phyloP scores from a whole-genome alignment of 2,329 filamentous ascomycete genomes.

The Aureobasidium sp. region DNA sequence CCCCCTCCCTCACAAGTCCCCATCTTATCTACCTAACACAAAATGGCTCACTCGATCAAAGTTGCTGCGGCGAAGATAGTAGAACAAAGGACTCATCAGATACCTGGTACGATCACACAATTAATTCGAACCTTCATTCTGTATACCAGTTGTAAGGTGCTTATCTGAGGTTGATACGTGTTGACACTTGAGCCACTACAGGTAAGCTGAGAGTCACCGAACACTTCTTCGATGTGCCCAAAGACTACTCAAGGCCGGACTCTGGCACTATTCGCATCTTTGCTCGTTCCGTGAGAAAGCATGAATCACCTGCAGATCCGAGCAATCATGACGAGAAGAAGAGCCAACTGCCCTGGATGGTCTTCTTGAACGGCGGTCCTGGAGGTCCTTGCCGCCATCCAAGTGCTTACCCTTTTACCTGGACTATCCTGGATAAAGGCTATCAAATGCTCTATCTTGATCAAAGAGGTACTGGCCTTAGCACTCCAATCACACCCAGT shows the following conservation, averaged over 20 bases:
- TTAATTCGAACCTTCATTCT: not conserved
- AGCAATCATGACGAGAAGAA: conserved; percentile 37
- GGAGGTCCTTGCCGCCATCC: conserved; percentile 71
- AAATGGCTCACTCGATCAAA: conserved; percentile 15
- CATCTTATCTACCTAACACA: not conserved
- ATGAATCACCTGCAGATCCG: conserved; percentile 54
- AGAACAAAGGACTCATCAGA: conserved; percentile 38
- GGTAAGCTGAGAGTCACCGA: conserved; percentile 72
- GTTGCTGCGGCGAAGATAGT: conserved; percentile 41
- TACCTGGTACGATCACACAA: conserved; percentile 32
- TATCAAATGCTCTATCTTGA: conserved; percentile 84
- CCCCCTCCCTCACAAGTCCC: not conserved
- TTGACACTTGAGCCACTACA: conserved; percentile 30
- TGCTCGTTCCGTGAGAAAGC: conserved; percentile 63
- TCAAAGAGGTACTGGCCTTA: conserved; percentile 82
- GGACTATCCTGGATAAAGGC: conserved; percentile 64
- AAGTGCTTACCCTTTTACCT: conserved; percentile 65
- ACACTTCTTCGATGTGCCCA: conserved; percentile 78
- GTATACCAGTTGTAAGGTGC: not conserved
- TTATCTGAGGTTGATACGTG: conserved; percentile 1
- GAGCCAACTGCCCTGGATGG: conserved; percentile 50
- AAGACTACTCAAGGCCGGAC: conserved; percentile 61
- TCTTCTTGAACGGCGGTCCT: conserved; percentile 82
- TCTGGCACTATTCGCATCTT: conserved; percentile 65
- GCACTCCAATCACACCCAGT: conserved; percentile 67